Base-by-base conservation (phyloP, 345 rosid species). In the Sisymbrium irio region DNA sequence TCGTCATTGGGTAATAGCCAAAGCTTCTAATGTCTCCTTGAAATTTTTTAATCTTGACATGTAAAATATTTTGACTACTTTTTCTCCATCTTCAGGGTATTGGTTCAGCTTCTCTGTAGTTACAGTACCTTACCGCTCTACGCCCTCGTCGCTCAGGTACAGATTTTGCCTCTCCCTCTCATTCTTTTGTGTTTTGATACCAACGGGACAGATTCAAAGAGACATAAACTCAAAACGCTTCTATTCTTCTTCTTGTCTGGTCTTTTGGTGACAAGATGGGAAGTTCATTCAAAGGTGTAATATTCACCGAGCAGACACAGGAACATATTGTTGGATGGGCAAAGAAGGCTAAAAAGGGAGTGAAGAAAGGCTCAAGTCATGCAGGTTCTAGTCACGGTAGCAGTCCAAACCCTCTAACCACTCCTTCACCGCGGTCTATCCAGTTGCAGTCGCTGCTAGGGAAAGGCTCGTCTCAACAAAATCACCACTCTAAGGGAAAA, bases 71-170 rank as follows among this genome's bases (percentile, higher is more conserved):
- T 35, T 44, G 7, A 25, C 58, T 54, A 8, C 37, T 19, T 5
- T 28, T 39, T 46, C 3, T 28, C 41, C 7, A 28, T 25, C 65
- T 19, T 30, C 72, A 91, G 96, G 80, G 88, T 46, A 4, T 49
- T 87, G 37, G 75, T 94, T 63, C 97, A 91, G 87, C 81, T 89
- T 71, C 80, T 89, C 4, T 89, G 96, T 72, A 87, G 97, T 69
- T 91, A 86, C 77, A 91, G 94, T 50, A 94, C 97, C 30, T 77
- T 94, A 15, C 97, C 98, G 0, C 89, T 94, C 4, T 94, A 94
- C 14, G 97, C 92, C n/a, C 84, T 91, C 7, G 96, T 93, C 46
- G 87, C 94, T 12, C 97, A 89, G 87, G 98, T 93, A 63, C 44
- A 49, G 6, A 22, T 5, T 58, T 40, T 14, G 4, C 37, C 7